These are phyloP conservation scores for Arthroderma sp. DNA, from an alignment of 2,329 filamentous ascomycete species.

Conservation along the genomic window DNA sequence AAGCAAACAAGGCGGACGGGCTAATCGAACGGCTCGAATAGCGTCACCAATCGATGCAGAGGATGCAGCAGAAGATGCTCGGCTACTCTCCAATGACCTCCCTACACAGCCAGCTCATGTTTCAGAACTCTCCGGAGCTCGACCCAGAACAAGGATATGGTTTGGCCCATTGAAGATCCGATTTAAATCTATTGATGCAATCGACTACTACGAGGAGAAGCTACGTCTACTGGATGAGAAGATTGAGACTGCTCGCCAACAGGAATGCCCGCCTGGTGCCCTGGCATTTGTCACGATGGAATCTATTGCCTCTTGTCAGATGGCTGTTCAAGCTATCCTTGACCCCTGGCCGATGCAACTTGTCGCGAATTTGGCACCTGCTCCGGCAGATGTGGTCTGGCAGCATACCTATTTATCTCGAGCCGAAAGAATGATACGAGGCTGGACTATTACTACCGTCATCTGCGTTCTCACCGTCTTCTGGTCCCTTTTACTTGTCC, in stretches of 20 bases:
- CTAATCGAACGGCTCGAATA: conserved; percentile 27
- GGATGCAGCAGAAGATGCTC: conserved; percentile 27
- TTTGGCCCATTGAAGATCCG: conserved; percentile 64
- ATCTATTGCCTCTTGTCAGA: conserved; percentile 80
- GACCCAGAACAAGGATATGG: conserved; percentile 63
- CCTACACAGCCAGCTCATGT: conserved; percentile 42
- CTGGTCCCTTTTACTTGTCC: conserved; percentile 73
- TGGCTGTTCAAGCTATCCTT: conserved; percentile 89
- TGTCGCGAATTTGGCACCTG: conserved; percentile 72
- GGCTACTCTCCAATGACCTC: conserved; percentile 38
- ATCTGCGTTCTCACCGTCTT: conserved; percentile 75
- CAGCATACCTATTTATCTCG: conserved; percentile 77
- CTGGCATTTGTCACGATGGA: conserved; percentile 97
- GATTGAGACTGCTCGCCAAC: conserved; percentile 57
- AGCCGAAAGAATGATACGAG: conserved; percentile 58
- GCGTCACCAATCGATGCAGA: neutral
- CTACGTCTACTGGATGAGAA: conserved; percentile 66
- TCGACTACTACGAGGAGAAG: conserved; percentile 87
- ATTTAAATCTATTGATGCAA: conserved; percentile 68
- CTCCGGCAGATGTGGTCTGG: conserved; percentile 91
- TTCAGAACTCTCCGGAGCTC: conserved; percentile 36
- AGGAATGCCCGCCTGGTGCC: conserved; percentile 64
- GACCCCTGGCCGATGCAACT: conserved; percentile 80
- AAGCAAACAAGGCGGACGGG: conserved; percentile 33
- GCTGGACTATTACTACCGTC: conserved; percentile 72